phyloP scores from a whole-genome alignment of 495 filamentous ascomycete genomes.

The Daldinia caldariorum region DNA sequence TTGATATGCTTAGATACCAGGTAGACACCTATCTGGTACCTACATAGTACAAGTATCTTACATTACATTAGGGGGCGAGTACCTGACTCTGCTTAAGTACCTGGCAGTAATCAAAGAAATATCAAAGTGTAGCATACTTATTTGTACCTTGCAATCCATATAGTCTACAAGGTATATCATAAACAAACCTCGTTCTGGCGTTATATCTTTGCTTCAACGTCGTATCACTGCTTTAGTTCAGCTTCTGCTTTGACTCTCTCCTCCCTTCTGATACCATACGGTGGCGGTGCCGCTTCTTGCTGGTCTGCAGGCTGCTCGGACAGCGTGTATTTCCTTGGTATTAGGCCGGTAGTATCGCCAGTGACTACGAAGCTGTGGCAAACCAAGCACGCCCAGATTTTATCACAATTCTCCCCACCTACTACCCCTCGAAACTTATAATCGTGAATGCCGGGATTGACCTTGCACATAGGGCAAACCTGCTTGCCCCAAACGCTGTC shows the following conservation, averaged over 20 bases:
- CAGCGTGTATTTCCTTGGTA: neutral
- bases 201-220: neutral
- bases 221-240: neutral
- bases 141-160: too few species aligned
- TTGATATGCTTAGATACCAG: too few species aligned
- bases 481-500: conserved; percentile 7
- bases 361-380: conserved; percentile 20
- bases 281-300: neutral
- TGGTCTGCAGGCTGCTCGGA: neutral
- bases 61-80: neutral
- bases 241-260: neutral
- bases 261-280: neutral
- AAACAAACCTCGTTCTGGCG: neutral
- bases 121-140: too few species aligned
- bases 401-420: neutral
- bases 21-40: too few species aligned
- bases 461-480: conserved; percentile 18
- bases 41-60: too few species aligned
- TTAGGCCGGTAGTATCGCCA: neutral
- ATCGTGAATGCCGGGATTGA: conserved; percentile 5
- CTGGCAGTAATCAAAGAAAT: too few species aligned
- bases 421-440: conserved; percentile 1
- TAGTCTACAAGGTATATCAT: too few species aligned
- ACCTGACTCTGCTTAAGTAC: neutral
- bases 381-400: conserved; percentile 10